A percentile compares a stretch with the other conserved stretches of the same genome.
phyloP scores from a whole-genome alignment of 2,329 filamentous ascomycete genomes.

The Botrytis tulipae region DNA sequence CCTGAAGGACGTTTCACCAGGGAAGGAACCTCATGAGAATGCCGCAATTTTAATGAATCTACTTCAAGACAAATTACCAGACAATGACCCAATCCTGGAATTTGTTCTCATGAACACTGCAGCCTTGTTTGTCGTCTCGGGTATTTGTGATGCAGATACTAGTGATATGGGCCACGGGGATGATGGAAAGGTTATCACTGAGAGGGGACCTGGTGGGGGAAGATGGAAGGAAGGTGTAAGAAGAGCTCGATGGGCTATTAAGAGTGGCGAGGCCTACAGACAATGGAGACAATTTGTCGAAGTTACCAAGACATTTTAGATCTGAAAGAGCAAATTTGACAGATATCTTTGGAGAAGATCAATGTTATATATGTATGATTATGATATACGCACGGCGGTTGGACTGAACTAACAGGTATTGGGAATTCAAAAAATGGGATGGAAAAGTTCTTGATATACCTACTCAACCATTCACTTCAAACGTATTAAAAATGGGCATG shows the following conservation, averaged over 20 bases:
- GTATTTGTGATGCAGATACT: conserved; percentile 78
- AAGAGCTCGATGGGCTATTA: conserved; percentile 81
- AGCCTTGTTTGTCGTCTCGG: conserved; percentile 79
- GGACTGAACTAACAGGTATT: neutral
- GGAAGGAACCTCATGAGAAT: conserved; percentile 83
- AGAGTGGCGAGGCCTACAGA: conserved; percentile 80
- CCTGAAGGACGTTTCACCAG: conserved; percentile 74
- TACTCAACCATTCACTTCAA: neutral
- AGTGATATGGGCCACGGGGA: conserved; percentile 79
- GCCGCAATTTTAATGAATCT: conserved; percentile 79
- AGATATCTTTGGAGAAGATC: neutral
- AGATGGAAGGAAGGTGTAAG: conserved; percentile 95
- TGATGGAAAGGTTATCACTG: conserved; percentile 74
- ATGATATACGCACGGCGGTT: neutral
- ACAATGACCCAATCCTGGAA: conserved; percentile 80
- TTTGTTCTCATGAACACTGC: conserved; percentile 96
- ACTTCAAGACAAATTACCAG: conserved; percentile 67
- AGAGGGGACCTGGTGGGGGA: conserved; percentile 79
- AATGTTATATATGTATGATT: neutral
- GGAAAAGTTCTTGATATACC: neutral
- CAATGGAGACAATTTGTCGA: conserved; percentile 84
- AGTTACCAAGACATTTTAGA: conserved; percentile 49
- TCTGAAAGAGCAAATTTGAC: neutral
- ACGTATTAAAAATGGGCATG: neutral
- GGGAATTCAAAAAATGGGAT: neutral